These are phyloP conservation scores for Vitis cinerea DNA, from an alignment of 164 flowering plant genomes.

Conservation along the genomic window DNA sequence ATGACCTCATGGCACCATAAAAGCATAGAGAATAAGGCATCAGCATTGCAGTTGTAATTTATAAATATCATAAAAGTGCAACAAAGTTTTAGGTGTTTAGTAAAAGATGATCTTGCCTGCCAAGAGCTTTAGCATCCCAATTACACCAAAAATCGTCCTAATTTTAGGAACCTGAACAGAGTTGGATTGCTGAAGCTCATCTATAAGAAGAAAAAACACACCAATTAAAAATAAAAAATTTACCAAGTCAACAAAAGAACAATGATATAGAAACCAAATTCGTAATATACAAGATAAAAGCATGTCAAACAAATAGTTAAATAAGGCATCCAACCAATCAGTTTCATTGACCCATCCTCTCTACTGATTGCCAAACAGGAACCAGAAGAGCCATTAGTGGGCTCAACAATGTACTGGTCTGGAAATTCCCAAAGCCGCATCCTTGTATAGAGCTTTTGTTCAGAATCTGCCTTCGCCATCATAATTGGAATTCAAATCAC, in stretches of 20 bases:
- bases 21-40: no score
- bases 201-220: constrained; percentile 28
- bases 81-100: not conserved
- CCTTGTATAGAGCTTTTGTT: constrained; percentile 56
- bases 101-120: constrained; percentile 53
- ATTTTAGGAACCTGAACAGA: constrained; percentile 73
- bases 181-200: constrained; percentile 54
- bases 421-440: constrained; percentile 96
- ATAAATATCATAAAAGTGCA: no score
- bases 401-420: constrained; percentile 86
- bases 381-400: constrained; percentile 73
- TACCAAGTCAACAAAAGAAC: not conserved
- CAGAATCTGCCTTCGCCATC: constrained; percentile 69
- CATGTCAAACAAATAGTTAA: not conserved
- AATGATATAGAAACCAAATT: not conserved
- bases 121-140: constrained; percentile 84
- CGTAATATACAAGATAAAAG: not conserved
- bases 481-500: constrained; percentile 16
- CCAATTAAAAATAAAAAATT: not conserved
- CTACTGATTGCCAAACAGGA: constrained; percentile 68
- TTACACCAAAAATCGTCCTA: constrained; percentile 70
- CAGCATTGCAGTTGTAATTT: no score
- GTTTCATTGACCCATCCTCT: constrained; percentile 71
- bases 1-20: no score
- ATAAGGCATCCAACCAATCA: constrained; percentile 51